Conservation (phyloP, 2,329 filamentous ascomycete genomes). For the Epichloe sylvatica region DNA sequence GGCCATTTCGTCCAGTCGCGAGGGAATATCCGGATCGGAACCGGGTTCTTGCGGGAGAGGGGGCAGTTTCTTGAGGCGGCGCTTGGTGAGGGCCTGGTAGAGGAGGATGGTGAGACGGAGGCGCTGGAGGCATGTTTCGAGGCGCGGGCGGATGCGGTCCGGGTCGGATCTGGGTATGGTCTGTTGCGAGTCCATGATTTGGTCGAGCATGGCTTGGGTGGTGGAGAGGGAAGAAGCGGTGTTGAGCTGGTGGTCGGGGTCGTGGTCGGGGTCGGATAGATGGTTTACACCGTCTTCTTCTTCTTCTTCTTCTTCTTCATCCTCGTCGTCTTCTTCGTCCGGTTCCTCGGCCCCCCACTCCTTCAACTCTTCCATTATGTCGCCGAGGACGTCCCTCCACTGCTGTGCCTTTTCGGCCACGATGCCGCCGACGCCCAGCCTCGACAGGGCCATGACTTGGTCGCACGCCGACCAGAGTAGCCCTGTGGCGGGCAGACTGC, state of each 20-base stretch:
- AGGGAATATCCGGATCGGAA: slow-evolving; percentile 17
- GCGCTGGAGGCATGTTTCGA: slow-evolving; percentile 50
- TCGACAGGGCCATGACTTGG: slow-evolving; percentile 47
- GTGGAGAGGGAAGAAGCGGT: slow-evolving; percentile 15
- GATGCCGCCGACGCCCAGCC: slow-evolving; percentile 54
- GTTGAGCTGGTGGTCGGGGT: not conserved
- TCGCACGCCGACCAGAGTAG: slow-evolving; percentile 78
- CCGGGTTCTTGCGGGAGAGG: slow-evolving; percentile 19
- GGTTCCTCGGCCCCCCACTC: slow-evolving; percentile 71
- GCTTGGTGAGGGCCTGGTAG: slow-evolving; percentile 56
- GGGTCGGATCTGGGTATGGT: slow-evolving; percentile 52
- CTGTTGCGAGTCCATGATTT: slow-evolving; percentile 48
- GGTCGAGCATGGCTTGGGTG: slow-evolving; percentile 48
- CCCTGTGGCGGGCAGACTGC: slow-evolving; percentile 53
- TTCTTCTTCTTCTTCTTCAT: slow-evolving; percentile 11
- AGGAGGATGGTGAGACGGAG: slow-evolving; percentile 54
- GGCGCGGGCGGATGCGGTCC: slow-evolving; percentile 47
- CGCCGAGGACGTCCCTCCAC: slow-evolving; percentile 61
- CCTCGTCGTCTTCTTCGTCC: slow-evolving; percentile 47
- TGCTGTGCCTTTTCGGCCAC: slow-evolving; percentile 59
- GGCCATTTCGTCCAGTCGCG: slow-evolving; percentile 42
- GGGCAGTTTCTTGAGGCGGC: slow-evolving; percentile 49
- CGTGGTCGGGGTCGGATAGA: slow-evolving; percentile 7
- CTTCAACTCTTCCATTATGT: slow-evolving; percentile 73
- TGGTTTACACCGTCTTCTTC: slow-evolving; percentile 31